Conservation (phyloP, 495 filamentous ascomycete species). For the Barbatosphaeria neglecta region DNA sequence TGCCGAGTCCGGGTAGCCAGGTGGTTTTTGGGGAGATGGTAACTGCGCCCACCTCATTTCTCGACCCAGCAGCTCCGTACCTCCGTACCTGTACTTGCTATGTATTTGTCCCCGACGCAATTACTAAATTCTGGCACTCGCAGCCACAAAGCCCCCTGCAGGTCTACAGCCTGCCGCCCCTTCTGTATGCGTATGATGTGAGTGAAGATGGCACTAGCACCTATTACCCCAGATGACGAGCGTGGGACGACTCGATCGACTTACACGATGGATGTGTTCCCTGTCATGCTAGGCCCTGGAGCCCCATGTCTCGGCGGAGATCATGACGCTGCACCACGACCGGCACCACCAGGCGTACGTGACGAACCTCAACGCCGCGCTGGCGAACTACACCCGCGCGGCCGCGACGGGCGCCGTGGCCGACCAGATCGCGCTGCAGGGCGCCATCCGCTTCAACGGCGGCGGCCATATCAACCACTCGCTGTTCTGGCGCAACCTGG, state of each 20-base stretch:
- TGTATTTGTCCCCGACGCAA: no score
- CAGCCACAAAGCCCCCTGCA: not conserved
- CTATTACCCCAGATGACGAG: not conserved
- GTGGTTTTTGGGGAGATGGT: not conserved
- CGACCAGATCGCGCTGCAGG: constrained; percentile 63
- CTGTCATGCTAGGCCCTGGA: constrained; percentile 53
- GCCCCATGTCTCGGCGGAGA: constrained; percentile 79
- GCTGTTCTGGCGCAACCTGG: constrained; percentile 88
- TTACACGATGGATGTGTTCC: not conserved
- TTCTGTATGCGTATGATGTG: constrained; percentile 38
- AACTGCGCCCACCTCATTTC: not conserved
- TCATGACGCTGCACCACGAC: constrained; percentile 80
- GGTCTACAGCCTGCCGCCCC: constrained; percentile 22
- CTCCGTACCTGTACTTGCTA: no score
- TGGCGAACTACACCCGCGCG: constrained; percentile 41
- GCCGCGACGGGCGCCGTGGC: constrained; percentile 31
- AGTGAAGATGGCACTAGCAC: constrained; percentile 3
- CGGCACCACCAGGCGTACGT: constrained; percentile 69
- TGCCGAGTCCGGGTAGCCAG: not conserved
- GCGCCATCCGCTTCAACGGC: constrained; percentile 78
- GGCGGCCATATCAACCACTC: constrained; percentile 89
- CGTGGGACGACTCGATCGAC: no score
- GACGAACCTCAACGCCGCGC: constrained; percentile 53
- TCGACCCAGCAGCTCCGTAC: no score
- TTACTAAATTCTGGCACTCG: no score